A percentile compares a stretch with the other conserved stretches of the same genome.
These are phyloP conservation scores for Thalassiosira delicatula DNA, from an alignment of 352 stramenopile species.

Conservation along the genomic window DNA sequence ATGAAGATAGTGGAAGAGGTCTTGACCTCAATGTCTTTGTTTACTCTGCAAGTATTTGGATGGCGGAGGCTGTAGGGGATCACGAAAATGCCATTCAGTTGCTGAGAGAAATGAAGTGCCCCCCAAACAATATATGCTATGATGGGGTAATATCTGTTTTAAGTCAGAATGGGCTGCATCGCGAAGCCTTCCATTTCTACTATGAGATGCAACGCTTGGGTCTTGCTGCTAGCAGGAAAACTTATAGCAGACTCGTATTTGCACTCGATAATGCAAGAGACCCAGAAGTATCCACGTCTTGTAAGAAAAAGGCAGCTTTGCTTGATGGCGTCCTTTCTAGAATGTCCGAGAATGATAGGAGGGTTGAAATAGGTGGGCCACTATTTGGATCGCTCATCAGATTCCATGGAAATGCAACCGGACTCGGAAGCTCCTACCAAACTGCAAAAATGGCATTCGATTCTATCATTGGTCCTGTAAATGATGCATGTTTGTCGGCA, in stretches of 20 bases:
- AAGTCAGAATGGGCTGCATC: conserved; percentile 44
- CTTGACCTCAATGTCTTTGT: conserved; percentile 70
- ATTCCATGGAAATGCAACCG: no score
- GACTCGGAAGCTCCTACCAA: no score
- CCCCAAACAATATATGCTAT: conserved; percentile 59
- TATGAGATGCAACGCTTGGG: conserved; percentile 71
- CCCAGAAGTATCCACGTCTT: no score
- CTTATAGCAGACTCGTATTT: no score
- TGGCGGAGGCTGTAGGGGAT: conserved; percentile 62
- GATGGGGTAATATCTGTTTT: conserved; percentile 72
- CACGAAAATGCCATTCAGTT: conserved; percentile 49
- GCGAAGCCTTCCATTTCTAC: conserved; percentile 67
- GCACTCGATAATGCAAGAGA: no score
- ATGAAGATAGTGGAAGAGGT: conserved; percentile 35
- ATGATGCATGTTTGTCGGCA: conserved; percentile 67
- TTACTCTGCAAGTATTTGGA: conserved; percentile 77
- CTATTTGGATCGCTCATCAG: no score
- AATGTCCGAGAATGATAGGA: no score
- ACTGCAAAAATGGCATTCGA: no score
- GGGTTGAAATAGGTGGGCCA: no score
- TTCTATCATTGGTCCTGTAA: conserved; percentile 50
- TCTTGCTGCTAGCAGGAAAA: no score
- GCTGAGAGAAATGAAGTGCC: conserved; percentile 67
- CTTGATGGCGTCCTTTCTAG: no score
- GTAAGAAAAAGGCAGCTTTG: no score